Percentiles rank a stretch among this genome's conserved stretches.
These are phyloP conservation scores for Furcasterigmium furcatum DNA, from an alignment of 2,329 filamentous ascomycete genomes.

Conservation along the genomic window DNA sequence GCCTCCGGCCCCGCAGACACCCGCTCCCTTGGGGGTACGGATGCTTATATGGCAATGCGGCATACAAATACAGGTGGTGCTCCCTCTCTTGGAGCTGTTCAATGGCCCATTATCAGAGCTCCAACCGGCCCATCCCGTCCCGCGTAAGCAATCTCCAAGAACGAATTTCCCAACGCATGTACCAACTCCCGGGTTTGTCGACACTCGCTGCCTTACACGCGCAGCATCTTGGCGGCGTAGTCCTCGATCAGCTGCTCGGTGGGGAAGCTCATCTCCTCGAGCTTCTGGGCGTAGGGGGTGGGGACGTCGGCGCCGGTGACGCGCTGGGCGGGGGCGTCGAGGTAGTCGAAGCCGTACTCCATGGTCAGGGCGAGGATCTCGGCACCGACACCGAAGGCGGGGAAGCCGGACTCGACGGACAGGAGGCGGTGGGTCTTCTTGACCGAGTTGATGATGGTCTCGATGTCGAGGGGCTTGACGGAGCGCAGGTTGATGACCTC, in stretches of 20 bases:
- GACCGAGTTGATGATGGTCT: slow-evolving; percentile 92
- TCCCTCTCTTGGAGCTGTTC: slow-evolving; percentile 15
- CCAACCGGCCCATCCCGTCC: neutral
- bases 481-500: slow-evolving; percentile 99
- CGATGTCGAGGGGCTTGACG: slow-evolving; percentile 93
- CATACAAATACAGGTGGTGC: slow-evolving; percentile 39
- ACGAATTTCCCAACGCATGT: neutral
- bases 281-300: slow-evolving; percentile 87
- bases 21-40: neutral
- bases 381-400: slow-evolving; percentile 85
- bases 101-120: neutral
- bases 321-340: slow-evolving; percentile 88
- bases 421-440: slow-evolving; percentile 97
- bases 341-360: slow-evolving; percentile 98
- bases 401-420: slow-evolving; percentile 93
- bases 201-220: slow-evolving; percentile 53
- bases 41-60: slow-evolving; percentile 22
- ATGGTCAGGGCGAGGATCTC: slow-evolving; percentile 93
- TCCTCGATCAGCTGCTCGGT: slow-evolving; percentile 83
- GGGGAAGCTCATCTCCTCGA: slow-evolving; percentile 96
- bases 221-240: slow-evolving; percentile 85
- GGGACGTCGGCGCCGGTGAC: slow-evolving; percentile 97
- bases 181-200: neutral
- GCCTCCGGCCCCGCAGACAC: neutral
- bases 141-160: neutral